Base-by-base conservation (phyloP, 1,139 yeast genomes). In the Arxiozyma telluris region DNA sequence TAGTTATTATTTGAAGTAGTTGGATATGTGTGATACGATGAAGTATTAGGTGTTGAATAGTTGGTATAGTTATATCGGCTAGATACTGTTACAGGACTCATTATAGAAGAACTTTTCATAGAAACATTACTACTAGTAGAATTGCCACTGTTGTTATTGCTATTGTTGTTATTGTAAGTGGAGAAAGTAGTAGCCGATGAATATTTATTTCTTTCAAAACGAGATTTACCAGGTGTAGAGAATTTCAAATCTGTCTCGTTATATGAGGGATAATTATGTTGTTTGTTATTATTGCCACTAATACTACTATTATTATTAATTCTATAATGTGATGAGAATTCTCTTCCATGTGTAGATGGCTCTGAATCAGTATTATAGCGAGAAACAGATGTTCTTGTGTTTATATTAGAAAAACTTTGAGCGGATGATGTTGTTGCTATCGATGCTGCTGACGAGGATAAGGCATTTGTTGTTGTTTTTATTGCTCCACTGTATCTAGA, bases 51-150 rank as follows among this genome's bases (percentile, higher is more conserved):
- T 12, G 45, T 22, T 43, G 51, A 11, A 20, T 44, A 61, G 22
- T 41, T 49, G 3, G 54, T 58, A 1, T 61, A 58, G 44, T 61
- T 61, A 49, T 61, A 61, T 23, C 64, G 51, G 47, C 64, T 61
- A 11, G 47, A 49, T 21, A 49, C 44, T 30, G 55, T 53, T 38
- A 38, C 42, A 17, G 50, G 41, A 22, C 38, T 46, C 9, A 46
- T 39, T 5, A 55, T 34, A 12, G 50, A 41, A 47, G 49, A 11
- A 4, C 23, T 49, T 25, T 41, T 47, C 9, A 38, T 39, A n/a
- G 54, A 21, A 43, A 44, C n/a, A n/a, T n/a, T 44, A 44, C 15
- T 17, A 21, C 23, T 43, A 25, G 20, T 25, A 41, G 22, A 2
- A 18, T 7, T n/a, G 17, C 11, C 18, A n/a, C 21, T 18, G 11